phyloP scores from a whole-genome alignment of 768 basidiomycete species.

The Coprinopsis sp. region DNA sequence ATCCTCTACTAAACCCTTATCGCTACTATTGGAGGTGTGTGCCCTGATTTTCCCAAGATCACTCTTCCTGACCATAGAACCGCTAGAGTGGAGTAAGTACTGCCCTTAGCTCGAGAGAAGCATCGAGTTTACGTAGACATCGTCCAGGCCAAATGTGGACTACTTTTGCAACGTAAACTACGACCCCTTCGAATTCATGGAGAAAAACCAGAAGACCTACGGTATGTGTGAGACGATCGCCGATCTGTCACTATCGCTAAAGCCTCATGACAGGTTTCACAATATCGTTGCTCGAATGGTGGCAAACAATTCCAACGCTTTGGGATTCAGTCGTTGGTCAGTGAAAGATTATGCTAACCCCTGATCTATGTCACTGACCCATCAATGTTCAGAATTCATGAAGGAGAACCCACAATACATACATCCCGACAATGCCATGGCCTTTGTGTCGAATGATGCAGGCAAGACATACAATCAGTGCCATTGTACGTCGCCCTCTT shows the following conservation, averaged over 20 bases:
- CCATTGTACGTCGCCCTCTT: constrained; percentile 42
- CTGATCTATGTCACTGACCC: neutral
- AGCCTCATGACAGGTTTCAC: constrained; percentile 58
- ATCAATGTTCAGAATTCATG: constrained; percentile 55
- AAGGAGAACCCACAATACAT: constrained; percentile 56
- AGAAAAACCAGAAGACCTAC: constrained; percentile 52
- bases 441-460: constrained; percentile 65
- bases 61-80: constrained; percentile 3
- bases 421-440: constrained; percentile 61
- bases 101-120: neutral
- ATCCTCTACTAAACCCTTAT: constrained; percentile 69
- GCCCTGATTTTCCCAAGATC: neutral
- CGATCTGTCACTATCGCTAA: neutral
- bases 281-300: constrained; percentile 72
- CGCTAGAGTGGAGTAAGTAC: constrained; percentile 66
- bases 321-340: constrained; percentile 73
- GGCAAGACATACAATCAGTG: constrained; percentile 68
- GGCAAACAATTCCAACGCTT: constrained; percentile 73
- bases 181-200: constrained; percentile 81
- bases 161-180: constrained; percentile 73
- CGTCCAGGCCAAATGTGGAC: constrained; percentile 63
- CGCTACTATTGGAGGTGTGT: constrained; percentile 76
- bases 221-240: constrained; percentile 21
- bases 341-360: constrained; percentile 2
- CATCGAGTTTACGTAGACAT: neutral